A percentile compares a stretch with the other conserved stretches of the same genome.
Conservation (phyloP, 1,284 basidiomycete genomes). For the Pyrrhoderma noxium region DNA sequence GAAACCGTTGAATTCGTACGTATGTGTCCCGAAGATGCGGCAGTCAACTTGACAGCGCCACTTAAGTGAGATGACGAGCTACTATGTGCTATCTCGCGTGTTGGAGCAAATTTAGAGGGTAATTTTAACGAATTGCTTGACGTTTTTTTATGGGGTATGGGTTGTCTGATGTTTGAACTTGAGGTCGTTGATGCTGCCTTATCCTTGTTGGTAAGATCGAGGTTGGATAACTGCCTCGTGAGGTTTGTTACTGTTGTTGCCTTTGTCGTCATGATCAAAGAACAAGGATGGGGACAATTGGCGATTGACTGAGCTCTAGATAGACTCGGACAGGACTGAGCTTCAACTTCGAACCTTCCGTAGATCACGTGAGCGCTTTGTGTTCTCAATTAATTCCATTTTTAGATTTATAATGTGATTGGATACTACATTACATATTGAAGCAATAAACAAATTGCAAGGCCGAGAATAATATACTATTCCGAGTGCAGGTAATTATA, state of each 20-base stretch:
- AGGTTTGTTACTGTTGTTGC: slow-evolving; percentile 9
- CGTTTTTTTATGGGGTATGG: slow-evolving; percentile 14
- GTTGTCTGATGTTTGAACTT: not conserved
- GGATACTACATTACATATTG: not conserved
- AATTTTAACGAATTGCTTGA: slow-evolving; percentile 12
- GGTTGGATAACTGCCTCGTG: slow-evolving; percentile 13
- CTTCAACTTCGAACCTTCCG: too few species aligned
- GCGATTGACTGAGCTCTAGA: too few species aligned
- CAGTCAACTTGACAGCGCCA: not conserved
- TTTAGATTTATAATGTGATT: not conserved
- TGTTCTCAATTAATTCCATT: not conserved
- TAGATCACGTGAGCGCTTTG: slow-evolving; percentile 3
- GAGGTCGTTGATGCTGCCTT: not conserved
- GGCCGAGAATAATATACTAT: too few species aligned
- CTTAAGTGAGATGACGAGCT: not conserved
- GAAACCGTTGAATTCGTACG: slow-evolving; percentile 5
- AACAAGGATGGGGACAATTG: too few species aligned
- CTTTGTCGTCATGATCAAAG: slow-evolving; percentile 10
- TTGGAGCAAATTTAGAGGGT: slow-evolving; percentile 14
- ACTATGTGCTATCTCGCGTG: not conserved
- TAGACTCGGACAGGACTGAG: too few species aligned
- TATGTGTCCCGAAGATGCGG: slow-evolving; percentile 4
- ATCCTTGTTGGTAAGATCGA: slow-evolving; percentile 15
- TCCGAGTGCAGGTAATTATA: too few species aligned
- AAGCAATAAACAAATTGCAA: not conserved